phyloP scores from a whole-genome alignment of 2,329 filamentous ascomycete genomes.

The Neobulgaria alba region DNA sequence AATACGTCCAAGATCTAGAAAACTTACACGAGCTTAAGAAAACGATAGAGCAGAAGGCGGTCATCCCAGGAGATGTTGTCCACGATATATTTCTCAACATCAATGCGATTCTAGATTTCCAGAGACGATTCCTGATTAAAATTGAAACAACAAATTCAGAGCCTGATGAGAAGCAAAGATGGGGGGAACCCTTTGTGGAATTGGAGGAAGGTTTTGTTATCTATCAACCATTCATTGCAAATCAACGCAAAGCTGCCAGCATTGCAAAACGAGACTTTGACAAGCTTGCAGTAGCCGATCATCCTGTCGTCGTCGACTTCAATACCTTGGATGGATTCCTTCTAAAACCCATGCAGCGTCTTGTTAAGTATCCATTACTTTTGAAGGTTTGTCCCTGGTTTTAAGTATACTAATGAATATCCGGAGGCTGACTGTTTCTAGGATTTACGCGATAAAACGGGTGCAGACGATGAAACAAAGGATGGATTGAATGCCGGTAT shows the following conservation, averaged over 20 bases:
- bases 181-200: constrained; percentile 83
- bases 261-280: constrained; percentile 81
- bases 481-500: constrained; percentile 69
- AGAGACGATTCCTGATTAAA: constrained; percentile 87
- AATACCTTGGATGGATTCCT: constrained; percentile 87
- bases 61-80: constrained; percentile 80
- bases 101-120: constrained; percentile 89
- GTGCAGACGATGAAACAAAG: constrained; percentile 59
- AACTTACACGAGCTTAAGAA: constrained; percentile 90
- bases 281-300: constrained; percentile 69
- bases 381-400: constrained; percentile 64
- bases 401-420: too few species aligned
- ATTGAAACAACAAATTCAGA: constrained; percentile 92
- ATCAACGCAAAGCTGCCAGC: constrained; percentile 83
- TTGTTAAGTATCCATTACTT: constrained; percentile 89
- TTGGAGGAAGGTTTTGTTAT: constrained; percentile 85
- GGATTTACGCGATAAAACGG: constrained; percentile 81
- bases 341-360: constrained; percentile 89
- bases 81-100: constrained; percentile 96
- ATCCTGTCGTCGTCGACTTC: constrained; percentile 74
- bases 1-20: constrained; percentile 95
- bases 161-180: constrained; percentile 69
- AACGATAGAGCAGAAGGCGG: constrained; percentile 76
- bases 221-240: constrained; percentile 95
- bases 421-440: constrained; percentile 29